Evolutionary conservation across 108 stramenopile genomes (phyloP).

Genomic region (Tribonema minus): DNA sequence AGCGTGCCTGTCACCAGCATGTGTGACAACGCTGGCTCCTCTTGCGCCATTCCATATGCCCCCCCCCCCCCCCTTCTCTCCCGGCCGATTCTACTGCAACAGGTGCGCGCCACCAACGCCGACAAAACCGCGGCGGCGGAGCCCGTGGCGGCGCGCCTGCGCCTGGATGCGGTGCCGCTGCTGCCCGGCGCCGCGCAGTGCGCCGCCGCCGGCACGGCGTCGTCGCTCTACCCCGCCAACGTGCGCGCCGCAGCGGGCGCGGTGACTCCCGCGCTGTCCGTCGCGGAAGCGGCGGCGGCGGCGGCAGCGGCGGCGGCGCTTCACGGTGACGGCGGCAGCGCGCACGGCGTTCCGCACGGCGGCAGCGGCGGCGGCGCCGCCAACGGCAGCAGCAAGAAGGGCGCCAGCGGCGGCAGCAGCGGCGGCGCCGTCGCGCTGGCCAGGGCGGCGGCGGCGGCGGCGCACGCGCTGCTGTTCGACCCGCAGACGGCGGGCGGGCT

Average conservation of each 20-base stretch:
- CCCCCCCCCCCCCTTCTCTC: background rate
- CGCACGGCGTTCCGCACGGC: too few relatives aligned
- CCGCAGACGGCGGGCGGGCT: slow-evolving; percentile 67
- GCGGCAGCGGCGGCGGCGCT: too few relatives aligned
- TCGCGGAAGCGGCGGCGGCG: too few relatives aligned
- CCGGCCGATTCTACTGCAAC: background rate
- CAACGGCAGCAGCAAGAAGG: too few relatives aligned
- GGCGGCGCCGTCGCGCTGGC: background rate
- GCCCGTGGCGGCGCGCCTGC: background rate
- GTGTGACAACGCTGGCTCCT: background rate
- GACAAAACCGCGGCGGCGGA: background rate
- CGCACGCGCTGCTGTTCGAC: slow-evolving; percentile 1
- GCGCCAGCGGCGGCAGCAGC: background rate
- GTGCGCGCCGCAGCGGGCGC: background rate
- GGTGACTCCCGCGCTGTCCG: too few relatives aligned
- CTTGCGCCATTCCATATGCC: background rate
- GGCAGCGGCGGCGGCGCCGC: too few relatives aligned
- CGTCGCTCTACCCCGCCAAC: slow-evolving; percentile 55
- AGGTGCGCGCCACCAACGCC: background rate
- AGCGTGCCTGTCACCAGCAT: background rate
- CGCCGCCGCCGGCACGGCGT: slow-evolving; percentile 46
- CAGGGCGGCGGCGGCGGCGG: background rate
- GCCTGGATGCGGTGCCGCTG: slow-evolving; percentile 40
- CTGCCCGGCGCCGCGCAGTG: slow-evolving; percentile 49
- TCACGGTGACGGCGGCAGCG: too few relatives aligned